Evolutionary conservation across 257 asterid species (phyloP), one percentile per base, ranked within the genome.

Genomic region (Paraleonurus japonicus): DNA sequence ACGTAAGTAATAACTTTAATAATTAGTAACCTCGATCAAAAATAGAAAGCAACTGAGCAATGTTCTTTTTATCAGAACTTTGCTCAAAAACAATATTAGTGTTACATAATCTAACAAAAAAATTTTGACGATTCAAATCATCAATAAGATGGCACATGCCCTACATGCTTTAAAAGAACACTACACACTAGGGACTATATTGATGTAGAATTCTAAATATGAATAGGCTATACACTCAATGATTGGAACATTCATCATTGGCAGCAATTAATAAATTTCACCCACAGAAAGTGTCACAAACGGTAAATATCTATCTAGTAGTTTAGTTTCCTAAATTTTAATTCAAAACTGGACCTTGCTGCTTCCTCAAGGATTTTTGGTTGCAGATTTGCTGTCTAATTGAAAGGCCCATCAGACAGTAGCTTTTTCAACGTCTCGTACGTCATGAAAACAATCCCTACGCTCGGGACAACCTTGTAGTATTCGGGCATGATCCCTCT

Each of bases 401-500:
- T 81, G 67, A 77, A 82, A 67, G 88, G 73, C 30, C 81, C 85
- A 43, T 74, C 22, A n/a, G 96, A 91, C 17, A 93, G 82, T 77
- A 90, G 82, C 83, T 82, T 86, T 87, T 86, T 90, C 87, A 93
- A 78, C 1, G 92, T 84, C 74, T 93, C 98, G 4, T 93, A 93
- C 2, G 98, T 89, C 98, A 93, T 90, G 85, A 93, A 93, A 72
- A 85, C 96, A 78, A 93, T 89, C 62, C 96, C 98, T 24, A 90
- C 96, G 63, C 97, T 81, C 1, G 98, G 98, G 61, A 93, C 96
- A 66, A 93, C 98, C 77, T 93, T 93, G 89, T 86, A 93, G 75
- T 88, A 90, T 78, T 93, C 98, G 0, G 98, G 97, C 90, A 93
- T 55, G 76, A 93, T 93, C 55, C 98, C 98, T 81, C 97, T 86